phyloP scores from a whole-genome alignment of 139 green algal genomes.

The Spirogloea muscicola region DNA sequence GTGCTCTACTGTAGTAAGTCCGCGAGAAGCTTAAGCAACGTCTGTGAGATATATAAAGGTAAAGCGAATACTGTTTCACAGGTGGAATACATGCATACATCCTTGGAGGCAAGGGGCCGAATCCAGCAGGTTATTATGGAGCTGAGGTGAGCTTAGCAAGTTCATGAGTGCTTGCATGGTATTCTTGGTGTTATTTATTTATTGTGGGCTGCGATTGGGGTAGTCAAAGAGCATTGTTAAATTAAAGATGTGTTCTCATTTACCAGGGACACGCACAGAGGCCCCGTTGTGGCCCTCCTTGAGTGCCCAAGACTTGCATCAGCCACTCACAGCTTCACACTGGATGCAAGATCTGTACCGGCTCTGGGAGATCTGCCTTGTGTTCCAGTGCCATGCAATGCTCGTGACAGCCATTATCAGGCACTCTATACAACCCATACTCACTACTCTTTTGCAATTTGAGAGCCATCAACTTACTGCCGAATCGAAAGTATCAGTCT shows the following conservation, averaged over 20 bases:
- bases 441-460: no score
- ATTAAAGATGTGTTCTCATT: neutral
- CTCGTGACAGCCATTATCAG: conserved; percentile 48
- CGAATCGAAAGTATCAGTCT: no score
- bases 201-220: no score
- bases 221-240: no score
- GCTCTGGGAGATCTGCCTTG: conserved; percentile 65
- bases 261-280: conserved; percentile 7
- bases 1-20: no score
- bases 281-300: conserved; percentile 18
- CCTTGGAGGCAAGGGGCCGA: conserved; percentile 50
- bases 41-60: no score
- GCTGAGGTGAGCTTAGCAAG: conserved; percentile 9
- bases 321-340: conserved; percentile 27
- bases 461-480: no score
- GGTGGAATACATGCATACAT: conserved; percentile 65
- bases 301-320: conserved; percentile 2
- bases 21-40: no score
- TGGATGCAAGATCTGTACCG: conserved; percentile 51
- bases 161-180: no score
- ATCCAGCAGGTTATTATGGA: conserved; percentile 58
- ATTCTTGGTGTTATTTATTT: no score
- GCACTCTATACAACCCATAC: no score
- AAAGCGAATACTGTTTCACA: conserved; percentile 28
- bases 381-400: conserved; percentile 54